phyloP scores from a whole-genome alignment of 352 stramenopile species.

The Globisporangium okanoganense region DNA sequence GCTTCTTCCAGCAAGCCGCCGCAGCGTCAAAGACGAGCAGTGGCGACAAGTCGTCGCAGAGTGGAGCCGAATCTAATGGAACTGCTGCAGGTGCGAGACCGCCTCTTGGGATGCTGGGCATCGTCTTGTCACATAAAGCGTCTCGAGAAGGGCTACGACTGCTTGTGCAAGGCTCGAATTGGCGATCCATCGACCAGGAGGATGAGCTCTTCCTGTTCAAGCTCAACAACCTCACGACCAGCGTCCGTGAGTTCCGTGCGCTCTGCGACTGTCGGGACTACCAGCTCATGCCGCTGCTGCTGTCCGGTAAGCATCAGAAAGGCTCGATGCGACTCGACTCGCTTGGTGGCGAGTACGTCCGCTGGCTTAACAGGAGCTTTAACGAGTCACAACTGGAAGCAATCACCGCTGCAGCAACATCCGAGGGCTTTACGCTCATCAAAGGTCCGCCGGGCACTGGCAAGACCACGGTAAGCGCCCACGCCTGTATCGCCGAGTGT shows the following conservation, averaged over 20 bases:
- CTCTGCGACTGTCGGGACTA: conserved; percentile 83
- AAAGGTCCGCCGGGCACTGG: conserved; percentile 88
- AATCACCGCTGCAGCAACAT: conserved; percentile 85
- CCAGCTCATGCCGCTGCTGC: conserved; percentile 63
- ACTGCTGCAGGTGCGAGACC: not conserved
- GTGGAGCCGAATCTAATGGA: not conserved
- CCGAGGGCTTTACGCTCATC: conserved; percentile 89
- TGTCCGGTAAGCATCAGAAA: conserved; percentile 65
- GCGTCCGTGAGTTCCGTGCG: conserved; percentile 81
- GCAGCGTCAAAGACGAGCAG: conserved; percentile 4
- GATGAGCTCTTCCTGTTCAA: conserved; percentile 73
- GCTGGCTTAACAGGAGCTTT: conserved; percentile 75
- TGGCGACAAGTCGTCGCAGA: not conserved
- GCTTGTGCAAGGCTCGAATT: conserved; percentile 52
- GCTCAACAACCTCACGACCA: conserved; percentile 87
- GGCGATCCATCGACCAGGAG: conserved; percentile 43
- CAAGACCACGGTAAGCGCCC: conserved; percentile 67
- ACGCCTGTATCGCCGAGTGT: no score
- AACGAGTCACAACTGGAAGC: conserved; percentile 90
- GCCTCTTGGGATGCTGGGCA: conserved; percentile 52
- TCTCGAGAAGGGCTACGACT: conserved; percentile 77
- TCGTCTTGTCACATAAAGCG: conserved; percentile 59
- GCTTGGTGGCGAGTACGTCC: conserved; percentile 75
- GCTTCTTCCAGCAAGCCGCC: conserved; percentile 48
- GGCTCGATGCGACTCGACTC: conserved; percentile 81